These are phyloP conservation scores for Podospora bellae-mahoneyi DNA, from an alignment of 495 filamentous ascomycete species.

Conservation along the genomic window DNA sequence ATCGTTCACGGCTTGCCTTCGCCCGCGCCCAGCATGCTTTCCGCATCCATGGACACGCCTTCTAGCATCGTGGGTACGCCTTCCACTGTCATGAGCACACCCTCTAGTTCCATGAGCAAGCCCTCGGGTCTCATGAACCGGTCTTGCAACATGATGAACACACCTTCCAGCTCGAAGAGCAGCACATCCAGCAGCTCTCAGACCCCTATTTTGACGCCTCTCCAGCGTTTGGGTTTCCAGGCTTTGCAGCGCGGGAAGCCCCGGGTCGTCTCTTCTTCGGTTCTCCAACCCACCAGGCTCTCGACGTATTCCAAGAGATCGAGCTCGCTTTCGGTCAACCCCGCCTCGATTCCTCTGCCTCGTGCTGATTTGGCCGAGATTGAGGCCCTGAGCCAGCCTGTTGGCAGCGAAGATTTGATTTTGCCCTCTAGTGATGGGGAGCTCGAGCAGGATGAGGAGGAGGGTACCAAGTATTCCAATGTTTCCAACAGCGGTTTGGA, in stretches of 20 bases:
- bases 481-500: constrained; percentile 38
- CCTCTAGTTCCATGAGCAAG: too few relatives aligned
- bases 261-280: constrained; percentile 38
- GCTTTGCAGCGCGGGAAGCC: constrained; percentile 36
- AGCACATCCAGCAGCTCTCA: constrained; percentile 23
- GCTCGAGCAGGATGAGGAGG: constrained; percentile 37
- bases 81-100: too few relatives aligned
- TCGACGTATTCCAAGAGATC: constrained; percentile 22
- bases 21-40: constrained; percentile 27
- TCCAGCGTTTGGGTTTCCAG: constrained; percentile 46
- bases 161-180: constrained; percentile 22
- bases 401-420: constrained; percentile 76
- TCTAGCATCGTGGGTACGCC: too few relatives aligned
- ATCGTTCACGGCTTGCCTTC: constrained; percentile 33
- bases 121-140: too few relatives aligned
- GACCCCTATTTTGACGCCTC: constrained; percentile 38
- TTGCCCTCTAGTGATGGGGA: constrained; percentile 68
- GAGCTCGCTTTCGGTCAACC: constrained; percentile 36
- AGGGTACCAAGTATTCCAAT: background rate
- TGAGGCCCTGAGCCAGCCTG: constrained; percentile 35
- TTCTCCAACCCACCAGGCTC: constrained; percentile 15
- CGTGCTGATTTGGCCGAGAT: constrained; percentile 41
- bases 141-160: background rate
- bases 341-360: constrained; percentile 42
- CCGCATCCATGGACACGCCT: background rate